Base-by-base conservation (phyloP, 2,329 filamentous ascomycete species). In the Sphaerulina musiva region DNA sequence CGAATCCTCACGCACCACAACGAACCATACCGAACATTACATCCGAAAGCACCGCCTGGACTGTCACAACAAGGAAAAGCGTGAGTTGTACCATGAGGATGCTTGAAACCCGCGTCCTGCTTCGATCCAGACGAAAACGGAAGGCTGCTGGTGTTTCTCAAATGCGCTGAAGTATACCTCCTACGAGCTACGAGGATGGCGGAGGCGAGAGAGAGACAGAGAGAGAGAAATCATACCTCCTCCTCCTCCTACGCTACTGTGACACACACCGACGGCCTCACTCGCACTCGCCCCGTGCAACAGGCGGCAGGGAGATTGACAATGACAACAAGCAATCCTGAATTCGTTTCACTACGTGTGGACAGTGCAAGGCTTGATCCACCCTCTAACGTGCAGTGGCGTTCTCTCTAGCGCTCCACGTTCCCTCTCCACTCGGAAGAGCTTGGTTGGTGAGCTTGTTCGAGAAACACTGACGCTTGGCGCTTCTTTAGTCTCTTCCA, bases 371-470 rank as follows among this genome's bases (percentile, higher is more conserved):
- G 20, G 20, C 20, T 20, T 20, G 20, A 20, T 20, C 20, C 20
- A 20, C 20, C 20, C 20, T 29, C 26, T 29, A 29, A 29, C 26
- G 26, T 29, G 26, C 26, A 29, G 26, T 29, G 26, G 26, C 26
- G 26, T 29, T 4, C 26, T 6, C 26, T 7, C 26, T 7, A 29
- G 26, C 26, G 26, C 6, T 29, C 26, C 26, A 29, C 6, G 26
- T 29, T 29, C 26, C 26, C 1, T 29, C 26, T 29, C 26, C 26
- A 29, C 26, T 29, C 6, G 26, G 26, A 29, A 29, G 26, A 29
- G 26, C 26, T 29, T 29, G 26, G n/a, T 9, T n/a, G 14, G 34
- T 55, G 53, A 55, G 48, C 48, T 44, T 51, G 41, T 48, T 51
- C 48, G 44, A 43, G 43, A 43, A 32, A n/a, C 4, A 34, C 40